These are phyloP conservation scores for Penicillium psychrofluorescens DNA, from an alignment of 495 filamentous ascomycete species.

Conservation along the genomic window DNA sequence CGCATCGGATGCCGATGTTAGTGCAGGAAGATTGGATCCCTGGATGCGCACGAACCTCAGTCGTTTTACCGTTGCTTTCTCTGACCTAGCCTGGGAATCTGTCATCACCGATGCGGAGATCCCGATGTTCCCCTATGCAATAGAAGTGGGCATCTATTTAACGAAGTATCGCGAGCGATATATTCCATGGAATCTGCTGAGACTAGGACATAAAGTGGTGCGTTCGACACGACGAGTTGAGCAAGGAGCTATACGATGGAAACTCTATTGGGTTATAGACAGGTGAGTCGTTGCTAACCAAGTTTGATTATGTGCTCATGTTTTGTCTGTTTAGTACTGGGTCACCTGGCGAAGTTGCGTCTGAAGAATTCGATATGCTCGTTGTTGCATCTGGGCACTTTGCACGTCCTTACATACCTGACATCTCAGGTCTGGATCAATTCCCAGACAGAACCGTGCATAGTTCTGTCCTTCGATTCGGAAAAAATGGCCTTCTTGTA, in stretches of 20 bases:
- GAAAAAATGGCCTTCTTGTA: constrained; percentile 13
- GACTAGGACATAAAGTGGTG: constrained; percentile 47
- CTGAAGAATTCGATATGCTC: constrained; percentile 59
- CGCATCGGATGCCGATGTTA: constrained; percentile 21
- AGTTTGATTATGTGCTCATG: too few relatives aligned
- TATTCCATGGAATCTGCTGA: constrained; percentile 39
- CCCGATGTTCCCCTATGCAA: constrained; percentile 65
- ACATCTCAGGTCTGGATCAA: constrained; percentile 26
- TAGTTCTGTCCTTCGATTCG: constrained; percentile 44
- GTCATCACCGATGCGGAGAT: constrained; percentile 27
- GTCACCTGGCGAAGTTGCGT: constrained; percentile 2
- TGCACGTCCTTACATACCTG: constrained; percentile 49
- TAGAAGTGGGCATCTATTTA: constrained; percentile 70
- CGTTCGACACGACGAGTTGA: constrained; percentile 27
- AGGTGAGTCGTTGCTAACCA: constrained; percentile 12
- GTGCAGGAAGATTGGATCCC: constrained; percentile 46
- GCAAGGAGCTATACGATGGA: constrained; percentile 38
- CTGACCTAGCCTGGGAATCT: constrained; percentile 64
- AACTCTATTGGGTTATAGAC: constrained; percentile 34
- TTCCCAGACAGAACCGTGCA: constrained; percentile 43
- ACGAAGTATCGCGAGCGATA: constrained; percentile 54
- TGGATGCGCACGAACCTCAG: constrained; percentile 75
- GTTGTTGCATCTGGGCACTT: constrained; percentile 76
- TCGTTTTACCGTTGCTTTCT: constrained; percentile 70
- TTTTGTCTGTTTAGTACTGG: not conserved